Conservation (phyloP, 2,329 filamentous ascomycete genomes). For the Camillea tinctor region DNA sequence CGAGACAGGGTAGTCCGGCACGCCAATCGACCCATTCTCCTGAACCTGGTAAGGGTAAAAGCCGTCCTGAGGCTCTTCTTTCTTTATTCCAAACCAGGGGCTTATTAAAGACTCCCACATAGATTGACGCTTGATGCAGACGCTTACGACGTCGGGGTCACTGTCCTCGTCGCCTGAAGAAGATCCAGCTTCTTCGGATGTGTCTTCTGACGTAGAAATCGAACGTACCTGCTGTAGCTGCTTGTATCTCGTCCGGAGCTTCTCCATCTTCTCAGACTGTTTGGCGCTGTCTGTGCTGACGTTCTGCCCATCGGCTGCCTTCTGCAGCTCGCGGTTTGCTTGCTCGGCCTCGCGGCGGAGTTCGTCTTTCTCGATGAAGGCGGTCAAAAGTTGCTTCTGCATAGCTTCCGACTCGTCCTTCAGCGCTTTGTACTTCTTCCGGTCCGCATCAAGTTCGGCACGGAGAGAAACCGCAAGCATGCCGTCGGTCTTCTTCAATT, state of each 20-base stretch:
- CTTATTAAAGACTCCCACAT: constrained; percentile 23
- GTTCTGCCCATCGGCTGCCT: constrained; percentile 29
- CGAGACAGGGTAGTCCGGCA: constrained; percentile 14
- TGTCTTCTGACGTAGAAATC: constrained; percentile 6
- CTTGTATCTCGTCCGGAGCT: constrained; percentile 54
- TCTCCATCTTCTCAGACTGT: constrained; percentile 55
- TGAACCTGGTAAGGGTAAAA: constrained; percentile 19
- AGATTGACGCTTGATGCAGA: constrained; percentile 23
- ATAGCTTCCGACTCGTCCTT: constrained; percentile 54
- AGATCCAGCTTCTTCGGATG: constrained; percentile 5
- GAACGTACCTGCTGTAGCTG: constrained; percentile 59
- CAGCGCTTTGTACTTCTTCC: constrained; percentile 49
- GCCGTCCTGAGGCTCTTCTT: constrained; percentile 8
- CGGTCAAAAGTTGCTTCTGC: constrained; percentile 59
- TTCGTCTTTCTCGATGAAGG: constrained; percentile 60
- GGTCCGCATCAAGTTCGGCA: constrained; percentile 55
- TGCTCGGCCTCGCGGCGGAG: constrained; percentile 55
- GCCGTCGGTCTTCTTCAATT: constrained; percentile 59
- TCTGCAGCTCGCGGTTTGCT: constrained; percentile 41
- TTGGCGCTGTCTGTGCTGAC: constrained; percentile 33
- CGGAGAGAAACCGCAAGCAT: constrained; percentile 58
- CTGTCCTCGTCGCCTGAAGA: constrained; percentile 7
- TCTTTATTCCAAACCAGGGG: constrained; percentile 12
- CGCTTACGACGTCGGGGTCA: constrained; percentile 17
- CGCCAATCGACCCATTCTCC: constrained; percentile 12